Percentiles rank a stretch among this genome's conserved stretches.
Evolutionary conservation across 1,284 basidiomycete species (phyloP).

Genomic region (Cystobasidiaceae sp.): DNA sequence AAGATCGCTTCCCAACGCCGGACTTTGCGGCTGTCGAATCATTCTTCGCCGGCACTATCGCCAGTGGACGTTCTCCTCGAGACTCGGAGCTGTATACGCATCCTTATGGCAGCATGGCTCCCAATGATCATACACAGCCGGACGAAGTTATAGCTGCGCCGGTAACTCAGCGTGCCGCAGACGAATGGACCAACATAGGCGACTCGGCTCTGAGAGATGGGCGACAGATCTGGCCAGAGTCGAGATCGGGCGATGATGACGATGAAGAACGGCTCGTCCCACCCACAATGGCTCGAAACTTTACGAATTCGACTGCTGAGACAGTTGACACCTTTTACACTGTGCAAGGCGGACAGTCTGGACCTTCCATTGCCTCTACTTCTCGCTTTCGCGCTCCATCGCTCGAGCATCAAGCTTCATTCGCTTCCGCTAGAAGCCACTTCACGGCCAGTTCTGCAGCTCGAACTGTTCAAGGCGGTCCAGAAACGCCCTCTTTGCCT

Average conservation of each 20-base stretch:
- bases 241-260: not conserved
- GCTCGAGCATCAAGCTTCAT: constrained; percentile 24
- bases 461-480: not conserved
- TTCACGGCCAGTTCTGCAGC: constrained; percentile 23
- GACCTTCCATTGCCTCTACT: constrained; percentile 3
- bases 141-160: not conserved
- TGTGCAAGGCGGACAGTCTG: not conserved
- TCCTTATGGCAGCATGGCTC: not conserved
- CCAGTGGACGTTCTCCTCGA: too few species aligned
- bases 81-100: constrained; percentile 5
- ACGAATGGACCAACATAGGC: constrained; percentile 4
- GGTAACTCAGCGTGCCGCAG: not conserved
- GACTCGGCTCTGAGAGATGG: not conserved
- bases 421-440: constrained; percentile 13
- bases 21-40: too few species aligned
- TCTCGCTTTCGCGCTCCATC: not conserved
- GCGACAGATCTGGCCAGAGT: not conserved
- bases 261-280: not conserved
- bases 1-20: too few species aligned
- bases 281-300: constrained; percentile 4
- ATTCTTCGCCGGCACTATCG: too few species aligned
- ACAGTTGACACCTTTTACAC: constrained; percentile 10
- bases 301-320: constrained; percentile 10
- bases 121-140: not conserved
- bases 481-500: too few species aligned